phyloP scores from a whole-genome alignment of 441 rosid species.

The Euphorbia schlechtendalii region DNA sequence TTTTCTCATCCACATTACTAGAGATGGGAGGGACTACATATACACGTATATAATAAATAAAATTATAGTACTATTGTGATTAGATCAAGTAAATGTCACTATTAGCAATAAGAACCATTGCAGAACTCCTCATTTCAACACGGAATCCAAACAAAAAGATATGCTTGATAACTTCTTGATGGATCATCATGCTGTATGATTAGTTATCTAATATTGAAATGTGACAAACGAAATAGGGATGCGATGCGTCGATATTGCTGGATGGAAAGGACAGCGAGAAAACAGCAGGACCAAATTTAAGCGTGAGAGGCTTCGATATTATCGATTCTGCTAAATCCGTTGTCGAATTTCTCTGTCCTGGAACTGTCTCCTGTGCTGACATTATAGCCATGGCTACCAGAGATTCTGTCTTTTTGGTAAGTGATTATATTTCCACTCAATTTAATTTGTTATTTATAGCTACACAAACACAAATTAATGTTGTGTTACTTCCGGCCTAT shows the following conservation, averaged over 20 bases:
- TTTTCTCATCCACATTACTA: no score
- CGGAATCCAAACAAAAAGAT: no score
- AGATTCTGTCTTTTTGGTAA: constrained; percentile 44
- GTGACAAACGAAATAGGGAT: constrained; percentile 32
- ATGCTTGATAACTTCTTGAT: no score
- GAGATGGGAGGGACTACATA: no score
- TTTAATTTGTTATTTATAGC: no score
- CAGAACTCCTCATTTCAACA: no score
- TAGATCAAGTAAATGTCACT: no score
- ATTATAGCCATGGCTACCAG: constrained; percentile 56
- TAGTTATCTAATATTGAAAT: background rate
- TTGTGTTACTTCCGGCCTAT: no score
- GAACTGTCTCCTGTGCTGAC: constrained; percentile 60
- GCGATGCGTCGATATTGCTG: constrained; percentile 59
- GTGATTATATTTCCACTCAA: background rate
- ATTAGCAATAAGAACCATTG: no score
- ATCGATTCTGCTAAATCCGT: constrained; percentile 40
- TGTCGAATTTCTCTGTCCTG: constrained; percentile 31
- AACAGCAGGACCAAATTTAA: constrained; percentile 40
- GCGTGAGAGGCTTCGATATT: constrained; percentile 48
- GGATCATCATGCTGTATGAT: no score
- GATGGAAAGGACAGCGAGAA: constrained; percentile 41
- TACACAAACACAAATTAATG: no score
- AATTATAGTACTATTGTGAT: no score
- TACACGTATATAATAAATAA: background rate